These are phyloP conservation scores for Fraxinus cuspidata DNA, from an alignment of 257 asterid genomes.

Conservation along the genomic window DNA sequence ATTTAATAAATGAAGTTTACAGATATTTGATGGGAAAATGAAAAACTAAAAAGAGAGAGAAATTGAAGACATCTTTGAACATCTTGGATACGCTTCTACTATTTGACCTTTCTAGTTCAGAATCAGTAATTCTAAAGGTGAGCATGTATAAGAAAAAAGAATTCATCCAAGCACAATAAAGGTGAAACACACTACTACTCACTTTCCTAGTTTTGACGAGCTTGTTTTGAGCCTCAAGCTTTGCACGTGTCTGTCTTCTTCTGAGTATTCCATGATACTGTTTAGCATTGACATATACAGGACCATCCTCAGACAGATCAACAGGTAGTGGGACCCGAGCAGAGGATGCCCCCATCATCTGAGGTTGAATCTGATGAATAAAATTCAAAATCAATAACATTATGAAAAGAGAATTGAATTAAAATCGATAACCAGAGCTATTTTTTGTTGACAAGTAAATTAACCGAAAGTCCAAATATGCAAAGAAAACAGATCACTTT, in stretches of 20 bases:
- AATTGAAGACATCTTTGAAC: background rate
- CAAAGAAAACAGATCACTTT: background rate
- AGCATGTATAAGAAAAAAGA: background rate
- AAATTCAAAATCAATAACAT: background rate
- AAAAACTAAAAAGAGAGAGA: background rate
- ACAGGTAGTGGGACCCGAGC: conserved; percentile 80
- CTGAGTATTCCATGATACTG: conserved; percentile 90
- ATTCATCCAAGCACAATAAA: background rate
- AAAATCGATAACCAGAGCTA: background rate
- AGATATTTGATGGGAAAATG: background rate
- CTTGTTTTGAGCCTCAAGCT: conserved; percentile 92
- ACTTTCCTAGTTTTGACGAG: conserved; percentile 82
- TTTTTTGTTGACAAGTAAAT: background rate
- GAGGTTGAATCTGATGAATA: conserved; percentile 56
- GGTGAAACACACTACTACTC: conserved; percentile 23
- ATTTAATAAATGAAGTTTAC: background rate
- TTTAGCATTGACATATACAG: conserved; percentile 87
- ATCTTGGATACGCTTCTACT: background rate
- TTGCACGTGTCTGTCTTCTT: conserved; percentile 89
- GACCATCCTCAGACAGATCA: conserved; percentile 86
- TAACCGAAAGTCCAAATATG: background rate
- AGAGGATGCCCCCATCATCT: conserved; percentile 52
- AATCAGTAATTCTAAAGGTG: too few relatives aligned
- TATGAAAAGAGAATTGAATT: background rate
- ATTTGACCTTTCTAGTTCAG: background rate